phyloP scores from a whole-genome alignment of 768 basidiomycete genomes.

The Lactifluus pinguis region DNA sequence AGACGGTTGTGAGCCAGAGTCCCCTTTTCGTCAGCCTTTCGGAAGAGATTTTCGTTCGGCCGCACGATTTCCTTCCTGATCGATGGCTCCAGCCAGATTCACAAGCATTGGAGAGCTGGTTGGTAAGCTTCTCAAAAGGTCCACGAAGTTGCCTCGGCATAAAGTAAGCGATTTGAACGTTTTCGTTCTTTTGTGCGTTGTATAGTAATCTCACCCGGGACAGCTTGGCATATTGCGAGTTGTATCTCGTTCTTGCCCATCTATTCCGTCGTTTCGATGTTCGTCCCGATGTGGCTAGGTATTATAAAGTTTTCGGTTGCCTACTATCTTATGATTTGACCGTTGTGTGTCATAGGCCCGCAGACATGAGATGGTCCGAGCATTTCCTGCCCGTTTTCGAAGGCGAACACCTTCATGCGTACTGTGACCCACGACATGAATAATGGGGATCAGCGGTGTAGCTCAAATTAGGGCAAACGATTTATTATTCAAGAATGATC shows the following conservation, averaged over 20 bases:
- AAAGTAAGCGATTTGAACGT: slow-evolving; percentile 8
- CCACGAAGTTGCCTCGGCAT: slow-evolving; percentile 20
- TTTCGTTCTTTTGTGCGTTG: not conserved
- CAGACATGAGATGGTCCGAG: slow-evolving; percentile 9
- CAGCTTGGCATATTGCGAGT: slow-evolving; percentile 19
- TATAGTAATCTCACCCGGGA: not conserved
- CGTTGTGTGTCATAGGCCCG: not conserved
- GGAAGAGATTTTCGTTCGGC: slow-evolving; percentile 14
- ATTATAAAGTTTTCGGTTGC: not conserved
- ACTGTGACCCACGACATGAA: slow-evolving; percentile 7
- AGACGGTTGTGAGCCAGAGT: slow-evolving; percentile 13
- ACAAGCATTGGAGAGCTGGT: slow-evolving; percentile 8
- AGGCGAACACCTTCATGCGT: slow-evolving; percentile 12
- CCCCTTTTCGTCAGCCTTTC: slow-evolving; percentile 10
- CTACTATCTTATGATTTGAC: not conserved
- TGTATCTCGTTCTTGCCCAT: slow-evolving; percentile 19
- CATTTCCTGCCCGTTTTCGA: slow-evolving; percentile 10
- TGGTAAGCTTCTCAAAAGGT: slow-evolving; percentile 19
- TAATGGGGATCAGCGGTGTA: not conserved
- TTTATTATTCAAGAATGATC: no score
- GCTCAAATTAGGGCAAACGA: no score
- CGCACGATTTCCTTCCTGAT: slow-evolving; percentile 17
- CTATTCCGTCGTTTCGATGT: slow-evolving; percentile 22
- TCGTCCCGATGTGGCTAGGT: slow-evolving; percentile 7
- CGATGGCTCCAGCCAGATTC: slow-evolving; percentile 14